A percentile compares a stretch with the other conserved stretches of the same genome.
These are phyloP conservation scores for Globisporangium nagaii DNA, from an alignment of 352 stramenopile species.

Conservation along the genomic window DNA sequence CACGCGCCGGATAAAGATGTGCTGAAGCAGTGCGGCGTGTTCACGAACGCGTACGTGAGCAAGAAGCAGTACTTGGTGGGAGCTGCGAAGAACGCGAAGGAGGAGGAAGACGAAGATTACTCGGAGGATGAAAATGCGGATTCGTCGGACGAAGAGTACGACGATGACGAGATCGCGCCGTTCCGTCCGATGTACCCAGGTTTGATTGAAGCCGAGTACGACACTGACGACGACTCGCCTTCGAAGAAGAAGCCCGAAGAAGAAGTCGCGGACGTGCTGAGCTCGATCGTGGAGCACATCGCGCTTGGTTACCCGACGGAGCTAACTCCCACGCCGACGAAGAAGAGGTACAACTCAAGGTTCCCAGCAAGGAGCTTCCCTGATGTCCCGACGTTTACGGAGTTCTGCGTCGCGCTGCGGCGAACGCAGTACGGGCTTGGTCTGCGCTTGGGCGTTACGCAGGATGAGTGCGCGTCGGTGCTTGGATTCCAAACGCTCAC, in stretches of 20 bases:
- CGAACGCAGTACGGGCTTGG: constrained; percentile 69
- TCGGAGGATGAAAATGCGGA: constrained; percentile 62
- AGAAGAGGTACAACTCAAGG: constrained; percentile 43
- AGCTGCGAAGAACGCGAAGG: constrained; percentile 32
- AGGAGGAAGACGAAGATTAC: constrained; percentile 71
- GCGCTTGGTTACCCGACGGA: constrained; percentile 65
- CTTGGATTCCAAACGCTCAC: constrained; percentile 74
- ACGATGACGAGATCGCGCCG: constrained; percentile 45
- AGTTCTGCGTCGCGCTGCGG: constrained; percentile 68
- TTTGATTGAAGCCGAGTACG: constrained; percentile 41
- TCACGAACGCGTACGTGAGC: constrained; percentile 74
- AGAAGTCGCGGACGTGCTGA: constrained; percentile 70
- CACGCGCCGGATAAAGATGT: constrained; percentile 82
- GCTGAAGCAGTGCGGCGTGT: constrained; percentile 82
- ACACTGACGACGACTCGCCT: constrained; percentile 22
- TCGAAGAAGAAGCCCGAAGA: constrained; percentile 59
- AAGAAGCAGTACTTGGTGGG: constrained; percentile 57
- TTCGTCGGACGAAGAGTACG: constrained; percentile 56
- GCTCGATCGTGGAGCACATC: constrained; percentile 77
- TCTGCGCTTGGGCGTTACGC: constrained; percentile 73
- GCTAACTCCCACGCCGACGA: constrained; percentile 32
- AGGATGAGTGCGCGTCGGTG: constrained; percentile 57
- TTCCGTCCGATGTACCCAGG: constrained; percentile 53
- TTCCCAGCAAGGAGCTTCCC: constrained; percentile 49
- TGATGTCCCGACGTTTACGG: constrained; percentile 46